Base-by-base conservation (phyloP, 1,284 basidiomycete species). In the Cryptococcus floricola region DNA sequence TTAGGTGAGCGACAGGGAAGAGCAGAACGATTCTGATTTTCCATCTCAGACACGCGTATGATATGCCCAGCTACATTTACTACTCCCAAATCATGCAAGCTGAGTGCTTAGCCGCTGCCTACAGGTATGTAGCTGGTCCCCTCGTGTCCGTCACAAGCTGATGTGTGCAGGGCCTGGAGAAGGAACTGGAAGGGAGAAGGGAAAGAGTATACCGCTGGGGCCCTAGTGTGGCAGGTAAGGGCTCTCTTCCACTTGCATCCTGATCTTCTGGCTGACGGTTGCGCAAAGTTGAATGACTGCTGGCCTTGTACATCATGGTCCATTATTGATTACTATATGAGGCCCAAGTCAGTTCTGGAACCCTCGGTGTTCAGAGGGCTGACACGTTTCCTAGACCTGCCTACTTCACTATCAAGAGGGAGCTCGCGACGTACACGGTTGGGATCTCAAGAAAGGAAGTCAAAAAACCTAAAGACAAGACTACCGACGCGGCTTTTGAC, bases 1-100 rank as follows among this genome's bases (percentile, higher is more conserved):
- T 84, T 39, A 58, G 74, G 42, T 19, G 25, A 44, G 42, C 9
- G 10, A 25, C 10, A 5, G 18, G 2, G 18, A 18, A 8, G 3
- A 12, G 41, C 8, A 25, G 14, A 18, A 10, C 10, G 4, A 16
- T 18, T 12, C 42, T 44, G 18, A 44, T 25, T 2, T 19, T 13
- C 18, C 10, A 7, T 25, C 6, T 5, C 42, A 44, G 42, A 74
- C 89, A 92, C 71, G 81, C 87, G 0, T 91, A 91, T 69, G 87
- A 92, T 69, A 88, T 92, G 79, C 87, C 90, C 69, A 88, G 85
- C 68, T 89, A 89, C 72, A 80, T 86, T 7, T 91, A 87, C 74
- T 87, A 87, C 64, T 89, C 89, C 4, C 88, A 90, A 73, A 77
- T 87, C 44, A 89, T 91, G 86, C 88, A 91, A 71, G 86, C 88